Percentiles rank a stretch among this genome's conserved stretches.
Conservation (phyloP, 257 asterid species). For the Salvia hispanica region DNA sequence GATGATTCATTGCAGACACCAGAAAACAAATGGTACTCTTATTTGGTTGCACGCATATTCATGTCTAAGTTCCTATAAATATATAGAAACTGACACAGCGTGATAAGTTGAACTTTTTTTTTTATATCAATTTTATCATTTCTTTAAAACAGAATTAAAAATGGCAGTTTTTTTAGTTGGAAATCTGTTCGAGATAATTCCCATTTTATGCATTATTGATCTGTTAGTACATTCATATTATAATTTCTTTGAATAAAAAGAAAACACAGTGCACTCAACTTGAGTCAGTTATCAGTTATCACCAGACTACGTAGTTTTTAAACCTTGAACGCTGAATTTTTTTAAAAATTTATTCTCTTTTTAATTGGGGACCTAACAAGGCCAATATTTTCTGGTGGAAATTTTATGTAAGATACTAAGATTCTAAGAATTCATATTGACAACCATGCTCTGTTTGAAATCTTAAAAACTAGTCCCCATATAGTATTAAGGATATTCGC, state of each 20-base stretch:
- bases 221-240: too few relatives aligned
- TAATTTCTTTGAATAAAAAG: too few relatives aligned
- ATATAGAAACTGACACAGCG: background rate
- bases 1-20: background rate
- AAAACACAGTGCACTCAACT: too few relatives aligned
- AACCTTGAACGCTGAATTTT: too few relatives aligned
- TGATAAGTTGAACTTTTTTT: background rate
- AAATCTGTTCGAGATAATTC: too few relatives aligned
- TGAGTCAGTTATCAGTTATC: too few relatives aligned
- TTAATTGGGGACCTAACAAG: too few relatives aligned
- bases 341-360: background rate
- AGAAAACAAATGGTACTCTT: background rate
- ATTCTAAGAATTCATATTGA: background rate
- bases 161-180: too few relatives aligned
- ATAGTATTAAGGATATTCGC: slow-evolving; percentile 69
- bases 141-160: too few relatives aligned
- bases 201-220: too few relatives aligned
- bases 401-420: background rate
- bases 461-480: slow-evolving; percentile 10
- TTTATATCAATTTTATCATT: too few relatives aligned
- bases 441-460: slow-evolving; percentile 4
- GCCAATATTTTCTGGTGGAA: background rate
- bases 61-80: background rate
- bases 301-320: too few relatives aligned
- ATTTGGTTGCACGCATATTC: background rate